Evolutionary conservation across 2,329 filamentous ascomycete species (phyloP).

Genomic region (Colletotrichum filicis): DNA sequence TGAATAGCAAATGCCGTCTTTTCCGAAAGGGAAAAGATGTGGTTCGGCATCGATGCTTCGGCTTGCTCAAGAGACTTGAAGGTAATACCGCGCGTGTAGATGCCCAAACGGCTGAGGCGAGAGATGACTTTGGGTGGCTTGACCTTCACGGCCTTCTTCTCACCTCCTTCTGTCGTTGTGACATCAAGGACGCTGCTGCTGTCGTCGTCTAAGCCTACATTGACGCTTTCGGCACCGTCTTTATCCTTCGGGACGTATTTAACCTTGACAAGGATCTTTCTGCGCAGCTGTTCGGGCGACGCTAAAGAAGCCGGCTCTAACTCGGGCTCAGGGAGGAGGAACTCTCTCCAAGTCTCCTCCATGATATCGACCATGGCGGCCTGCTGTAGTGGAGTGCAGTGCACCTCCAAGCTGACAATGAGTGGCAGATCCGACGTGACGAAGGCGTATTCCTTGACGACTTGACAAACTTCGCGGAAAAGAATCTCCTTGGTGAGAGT

Average conservation of each 20-base stretch:
- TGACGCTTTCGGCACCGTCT: slow-evolving; percentile 45
- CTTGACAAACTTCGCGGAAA: slow-evolving; percentile 85
- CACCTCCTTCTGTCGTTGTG: slow-evolving; percentile 53
- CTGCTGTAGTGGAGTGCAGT: slow-evolving; percentile 84
- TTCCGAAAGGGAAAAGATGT: slow-evolving; percentile 77
- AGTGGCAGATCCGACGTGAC: slow-evolving; percentile 79
- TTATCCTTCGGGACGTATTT: slow-evolving; percentile 68
- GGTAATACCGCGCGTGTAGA: slow-evolving; percentile 85
- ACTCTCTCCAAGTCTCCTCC: slow-evolving; percentile 79
- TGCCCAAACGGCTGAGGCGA: slow-evolving; percentile 77
- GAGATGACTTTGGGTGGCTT: slow-evolving; percentile 76
- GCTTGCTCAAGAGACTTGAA: slow-evolving; percentile 84
- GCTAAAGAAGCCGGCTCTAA: slow-evolving; percentile 66
- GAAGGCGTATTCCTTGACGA: slow-evolving; percentile 85
- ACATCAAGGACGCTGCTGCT: slow-evolving; percentile 29
- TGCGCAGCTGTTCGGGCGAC: slow-evolving; percentile 74
- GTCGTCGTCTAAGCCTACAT: slow-evolving; percentile 49
- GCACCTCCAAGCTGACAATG: slow-evolving; percentile 93
- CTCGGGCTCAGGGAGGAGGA: slow-evolving; percentile 70
- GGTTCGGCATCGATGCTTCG: slow-evolving; percentile 71
- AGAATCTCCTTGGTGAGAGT: slow-evolving; percentile 90
- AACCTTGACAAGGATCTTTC: slow-evolving; percentile 87
- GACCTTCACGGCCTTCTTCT: slow-evolving; percentile 38
- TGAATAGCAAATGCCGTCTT: slow-evolving; percentile 71
- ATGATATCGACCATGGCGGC: slow-evolving; percentile 93